These are phyloP conservation scores for Rhizopus microsporus DNA, from an alignment of 371 early-diverging fungal genomes.

Conservation along the genomic window DNA sequence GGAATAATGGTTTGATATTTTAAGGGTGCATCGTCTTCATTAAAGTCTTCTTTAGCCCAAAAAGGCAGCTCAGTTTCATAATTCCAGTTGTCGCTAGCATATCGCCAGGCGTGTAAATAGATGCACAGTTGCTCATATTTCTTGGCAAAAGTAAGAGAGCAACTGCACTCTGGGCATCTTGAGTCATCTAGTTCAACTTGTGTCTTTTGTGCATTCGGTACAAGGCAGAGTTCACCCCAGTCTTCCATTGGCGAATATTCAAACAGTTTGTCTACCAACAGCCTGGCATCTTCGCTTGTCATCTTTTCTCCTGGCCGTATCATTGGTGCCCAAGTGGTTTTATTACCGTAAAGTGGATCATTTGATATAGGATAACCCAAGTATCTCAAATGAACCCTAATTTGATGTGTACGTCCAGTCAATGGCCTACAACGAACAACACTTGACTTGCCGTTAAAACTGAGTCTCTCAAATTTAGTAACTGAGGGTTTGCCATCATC, in stretches of 20 bases:
- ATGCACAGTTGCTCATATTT: constrained; percentile 75
- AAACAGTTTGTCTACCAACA: constrained; percentile 26
- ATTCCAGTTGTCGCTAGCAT: constrained; percentile 65
- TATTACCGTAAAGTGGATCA: constrained; percentile 88
- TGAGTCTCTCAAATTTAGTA: constrained; percentile 70
- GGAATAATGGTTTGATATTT: constrained; percentile 11
- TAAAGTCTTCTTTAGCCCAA: constrained; percentile 67
- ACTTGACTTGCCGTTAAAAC: constrained; percentile 67
- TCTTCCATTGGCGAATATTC: constrained; percentile 32
- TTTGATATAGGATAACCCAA: constrained; percentile 97
- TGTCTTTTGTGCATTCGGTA: background rate
- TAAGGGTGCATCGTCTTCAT: constrained; percentile 19
- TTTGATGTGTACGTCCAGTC: constrained; percentile 99
- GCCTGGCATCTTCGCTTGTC: constrained; percentile 22
- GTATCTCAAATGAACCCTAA: constrained; percentile 97
- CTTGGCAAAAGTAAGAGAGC: constrained; percentile 63
- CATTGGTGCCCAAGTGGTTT: constrained; percentile 69
- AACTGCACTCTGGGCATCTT: constrained; percentile 56
- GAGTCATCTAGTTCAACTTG: constrained; percentile 7
- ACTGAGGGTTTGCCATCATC: constrained; percentile 79
- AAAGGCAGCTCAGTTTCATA: constrained; percentile 80
- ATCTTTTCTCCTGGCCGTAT: constrained; percentile 26
- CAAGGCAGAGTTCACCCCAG: constrained; percentile 17
- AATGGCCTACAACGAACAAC: constrained; percentile 79
- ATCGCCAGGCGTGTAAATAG: constrained; percentile 86